phyloP scores from a whole-genome alignment of 805 yeast genomes.

The Candida verbasci region DNA sequence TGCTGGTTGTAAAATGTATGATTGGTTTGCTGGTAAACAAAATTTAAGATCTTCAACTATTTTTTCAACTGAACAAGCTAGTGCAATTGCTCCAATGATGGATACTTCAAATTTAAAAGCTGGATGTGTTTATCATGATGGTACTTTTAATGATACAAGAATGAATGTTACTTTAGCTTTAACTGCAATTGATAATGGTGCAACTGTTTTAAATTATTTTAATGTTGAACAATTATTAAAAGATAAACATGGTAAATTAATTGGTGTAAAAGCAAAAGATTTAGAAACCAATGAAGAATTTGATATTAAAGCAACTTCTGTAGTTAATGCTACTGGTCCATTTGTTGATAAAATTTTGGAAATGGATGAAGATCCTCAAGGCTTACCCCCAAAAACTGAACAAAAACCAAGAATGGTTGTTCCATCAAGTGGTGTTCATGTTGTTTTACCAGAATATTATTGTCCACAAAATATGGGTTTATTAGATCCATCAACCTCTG shows the following conservation, averaged over 20 bases:
- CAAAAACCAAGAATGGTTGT: constrained; percentile 76
- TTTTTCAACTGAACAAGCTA: constrained; percentile 60
- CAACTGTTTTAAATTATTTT: constrained; percentile 83
- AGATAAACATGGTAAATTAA: constrained; percentile 53
- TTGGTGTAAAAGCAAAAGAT: constrained; percentile 76
- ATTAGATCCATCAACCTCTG: constrained; percentile 86
- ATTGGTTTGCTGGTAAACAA: constrained; percentile 85
- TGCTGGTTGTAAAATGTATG: constrained; percentile 88
- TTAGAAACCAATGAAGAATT: constrained; percentile 61
- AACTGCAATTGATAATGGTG: constrained; percentile 83
- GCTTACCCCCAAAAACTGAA: constrained; percentile 52
- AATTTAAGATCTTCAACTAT: constrained; percentile 76
- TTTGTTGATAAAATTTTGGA: constrained; percentile 79
- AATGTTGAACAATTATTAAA: constrained; percentile 75
- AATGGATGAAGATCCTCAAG: constrained; percentile 73
- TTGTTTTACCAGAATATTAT: constrained; percentile 87
- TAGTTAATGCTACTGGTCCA: constrained; percentile 94
- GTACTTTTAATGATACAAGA: constrained; percentile 89
- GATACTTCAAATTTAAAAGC: constrained; percentile 78
- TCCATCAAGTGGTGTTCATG: constrained; percentile 92
- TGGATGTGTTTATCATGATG: constrained; percentile 91
- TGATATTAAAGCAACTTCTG: constrained; percentile 62
- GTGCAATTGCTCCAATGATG: constrained; percentile 80
- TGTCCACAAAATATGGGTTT: constrained; percentile 85
- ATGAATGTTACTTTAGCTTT: constrained; percentile 82